A percentile compares a stretch with the other conserved stretches of the same genome.
These are phyloP conservation scores for Magnusiomyces fungicola DNA, from an alignment of 1,139 yeast species.

Conservation along the genomic window DNA sequence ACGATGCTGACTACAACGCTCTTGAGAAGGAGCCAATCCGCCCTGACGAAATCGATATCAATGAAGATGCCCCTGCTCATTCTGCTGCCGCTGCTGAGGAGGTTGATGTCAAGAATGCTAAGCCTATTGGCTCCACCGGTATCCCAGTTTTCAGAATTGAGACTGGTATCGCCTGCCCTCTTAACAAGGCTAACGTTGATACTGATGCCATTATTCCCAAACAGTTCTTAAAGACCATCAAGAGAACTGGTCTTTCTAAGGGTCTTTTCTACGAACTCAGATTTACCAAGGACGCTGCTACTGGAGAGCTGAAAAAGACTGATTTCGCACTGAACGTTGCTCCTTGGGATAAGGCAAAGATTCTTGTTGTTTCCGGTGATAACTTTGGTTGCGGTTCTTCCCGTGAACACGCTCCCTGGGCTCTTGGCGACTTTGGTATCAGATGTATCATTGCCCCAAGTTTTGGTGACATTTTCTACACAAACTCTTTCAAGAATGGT, in stretches of 20 bases:
- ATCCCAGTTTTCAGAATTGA: slow-evolving; percentile 66
- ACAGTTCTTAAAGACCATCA: slow-evolving; percentile 93
- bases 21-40: slow-evolving; percentile 56
- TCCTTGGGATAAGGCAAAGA: slow-evolving; percentile 73
- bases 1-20: slow-evolving; percentile 56
- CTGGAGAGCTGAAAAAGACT: slow-evolving; percentile 73
- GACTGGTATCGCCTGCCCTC: slow-evolving; percentile 86
- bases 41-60: slow-evolving; percentile 25
- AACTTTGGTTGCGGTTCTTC: slow-evolving; percentile 99
- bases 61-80: slow-evolving; percentile 22
- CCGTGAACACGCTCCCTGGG: slow-evolving; percentile 99
- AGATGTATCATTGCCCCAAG: slow-evolving; percentile 95
- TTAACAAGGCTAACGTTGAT: slow-evolving; percentile 90
- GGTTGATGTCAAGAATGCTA: slow-evolving; percentile 27
- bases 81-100: slow-evolving; percentile 24
- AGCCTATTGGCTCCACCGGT: slow-evolving; percentile 41
- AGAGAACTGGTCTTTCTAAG: slow-evolving; percentile 83
- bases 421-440: slow-evolving; percentile 93
- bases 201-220: slow-evolving; percentile 98
- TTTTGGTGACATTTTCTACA: slow-evolving; percentile 95
- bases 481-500: slow-evolving; percentile 93
- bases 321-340: slow-evolving; percentile 82
- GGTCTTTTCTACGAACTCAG: slow-evolving; percentile 91
- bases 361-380: slow-evolving; percentile 87
- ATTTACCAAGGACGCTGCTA: slow-evolving; percentile 52